Base-by-base conservation (phyloP, 805 yeast species). In the Aciculoconidium aculeatum region DNA sequence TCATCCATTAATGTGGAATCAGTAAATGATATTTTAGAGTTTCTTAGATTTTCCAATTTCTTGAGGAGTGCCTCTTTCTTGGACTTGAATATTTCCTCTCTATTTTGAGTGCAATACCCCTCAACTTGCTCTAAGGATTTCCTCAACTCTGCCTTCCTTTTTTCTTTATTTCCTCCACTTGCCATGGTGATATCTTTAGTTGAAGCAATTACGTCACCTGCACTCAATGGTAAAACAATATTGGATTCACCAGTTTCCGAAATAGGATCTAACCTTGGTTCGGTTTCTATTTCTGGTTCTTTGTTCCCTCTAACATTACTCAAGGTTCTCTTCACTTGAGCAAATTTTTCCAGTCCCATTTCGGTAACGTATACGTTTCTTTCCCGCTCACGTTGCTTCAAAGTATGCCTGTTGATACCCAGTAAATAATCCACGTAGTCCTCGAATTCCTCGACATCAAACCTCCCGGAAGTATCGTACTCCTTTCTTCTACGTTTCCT, bases 391-490 rank as follows among this genome's bases (percentile, higher is more conserved):
- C 17, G 14, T 16, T 11, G 7, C 10, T 10, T 8, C 10, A 18
- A 18, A 18, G 20, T 8, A 10, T 18, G n/a, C n/a, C 39, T 42
- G 31, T 57, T 59, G 18, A 55, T 44, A 21, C 37, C 36, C 20
- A 28, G 23, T 10, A 51, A 42, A 30, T 44, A 53, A 7, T 47
- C 51, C 32, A 41, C 35, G 33, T 56, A 58, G 9, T 47, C 49
- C 25, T 42, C 40, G 35, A 34, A 40, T n/a, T 42, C 47, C 7
- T 41, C 35, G 27, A 36, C 30, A 8, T 38, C 42, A 23, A 31
- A 17, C 15, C 11, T 15, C 27, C 18, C 23, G 15, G 16, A 17
- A 15, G 6, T 15, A 9, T 15, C 28, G 11, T 11, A 11, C 23
- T 20, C 17, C 24, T 20, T 16, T 39, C 40, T 14, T 27, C 32